Evolutionary conservation across 805 yeast species (phyloP), one percentile per base, ranked within the genome.

Genomic region (Osmozyma mogii): DNA sequence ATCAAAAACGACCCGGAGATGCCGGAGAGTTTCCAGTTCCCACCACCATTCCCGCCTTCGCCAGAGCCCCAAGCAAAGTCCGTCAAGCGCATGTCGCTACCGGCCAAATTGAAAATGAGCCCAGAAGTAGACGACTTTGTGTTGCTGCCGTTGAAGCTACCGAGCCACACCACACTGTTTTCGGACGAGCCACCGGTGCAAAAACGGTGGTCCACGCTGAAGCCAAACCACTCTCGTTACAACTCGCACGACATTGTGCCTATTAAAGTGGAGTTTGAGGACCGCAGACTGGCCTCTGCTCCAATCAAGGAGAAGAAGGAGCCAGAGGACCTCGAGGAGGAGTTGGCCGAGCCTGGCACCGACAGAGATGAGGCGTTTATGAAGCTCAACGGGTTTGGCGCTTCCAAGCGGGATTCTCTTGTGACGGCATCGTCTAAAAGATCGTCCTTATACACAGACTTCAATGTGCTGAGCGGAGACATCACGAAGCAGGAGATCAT

Each of bases 401-500:
- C 12, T 4, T 29, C 28, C 11, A 39, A 34, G 16, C 23, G 41
- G 4, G 44, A 42, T 15, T 42, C 44, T 4, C 22, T 36, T 19
- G 40, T 58, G 6, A 40, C 41, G 9, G 38, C 49, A 13, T 54
- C 62, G 3, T 55, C 59, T 10, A 56, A 54, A 38, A 40, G 61
- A 16, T 56, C 63, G 11, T 50, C 59, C 31, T 31, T 48, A 30
- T 27, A 47, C 19, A 39, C 48, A 12, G 55, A 52, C 25, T 45
- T 43, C 24, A 41, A 37, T 24, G 14, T 41, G 3, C 44, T 40
- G 41, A 23, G 31, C 18, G 35, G 37, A 29, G 63, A 58, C 25
- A 39, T 51, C 28, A 54, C 61, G 15, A 52, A 61, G 20, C 72
- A 69, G 42, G 76, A 72, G 37, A 57, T 70, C 39, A 65, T 63